phyloP scores from a whole-genome alignment of 164 flowering plant species.

The Warburgia ugandensis region DNA sequence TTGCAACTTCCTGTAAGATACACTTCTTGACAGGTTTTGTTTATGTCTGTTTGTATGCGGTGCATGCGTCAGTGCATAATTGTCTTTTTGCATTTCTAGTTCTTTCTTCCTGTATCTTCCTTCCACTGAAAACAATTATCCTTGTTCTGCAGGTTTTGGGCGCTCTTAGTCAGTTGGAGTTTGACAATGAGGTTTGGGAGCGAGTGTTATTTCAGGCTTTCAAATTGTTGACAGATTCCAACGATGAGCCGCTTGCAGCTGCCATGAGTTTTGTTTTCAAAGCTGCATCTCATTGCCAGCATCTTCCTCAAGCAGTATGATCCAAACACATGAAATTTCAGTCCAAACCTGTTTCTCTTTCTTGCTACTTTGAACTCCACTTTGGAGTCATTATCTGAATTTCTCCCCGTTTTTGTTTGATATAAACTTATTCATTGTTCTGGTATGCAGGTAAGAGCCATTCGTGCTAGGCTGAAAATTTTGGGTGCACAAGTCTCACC shows the following conservation, averaged over 20 bases:
- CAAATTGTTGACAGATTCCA: constrained; percentile 56
- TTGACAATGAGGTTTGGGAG: constrained; percentile 87
- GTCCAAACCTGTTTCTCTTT: no score
- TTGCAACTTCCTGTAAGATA: constrained; percentile 69
- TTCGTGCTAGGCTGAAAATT: constrained; percentile 66
- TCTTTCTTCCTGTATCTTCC: neutral
- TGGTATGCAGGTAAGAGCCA: constrained; percentile 62
- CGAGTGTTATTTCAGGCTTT: constrained; percentile 58
- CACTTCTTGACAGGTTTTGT: constrained; percentile 1
- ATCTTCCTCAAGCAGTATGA: constrained; percentile 87
- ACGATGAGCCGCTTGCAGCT: constrained; percentile 77
- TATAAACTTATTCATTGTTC: constrained; percentile 5
- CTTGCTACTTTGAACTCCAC: no score
- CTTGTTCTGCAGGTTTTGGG: constrained; percentile 60
- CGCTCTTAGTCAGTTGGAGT: constrained; percentile 86
- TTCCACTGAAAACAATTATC: neutral
- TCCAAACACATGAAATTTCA: neutral
- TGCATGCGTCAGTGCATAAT: no score
- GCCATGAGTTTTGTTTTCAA: constrained; percentile 71
- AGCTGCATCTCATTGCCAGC: constrained; percentile 88
- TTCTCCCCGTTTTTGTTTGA: neutral
- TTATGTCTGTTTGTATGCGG: neutral
- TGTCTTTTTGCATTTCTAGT: neutral
- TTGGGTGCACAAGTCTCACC: constrained; percentile 76
- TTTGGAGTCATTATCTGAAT: no score